A percentile compares a stretch with the other conserved stretches of the same genome.
Evolutionary conservation across 2,329 filamentous ascomycete genomes (phyloP).

Genomic region (Neofusicoccum kwambonambiense): DNA sequence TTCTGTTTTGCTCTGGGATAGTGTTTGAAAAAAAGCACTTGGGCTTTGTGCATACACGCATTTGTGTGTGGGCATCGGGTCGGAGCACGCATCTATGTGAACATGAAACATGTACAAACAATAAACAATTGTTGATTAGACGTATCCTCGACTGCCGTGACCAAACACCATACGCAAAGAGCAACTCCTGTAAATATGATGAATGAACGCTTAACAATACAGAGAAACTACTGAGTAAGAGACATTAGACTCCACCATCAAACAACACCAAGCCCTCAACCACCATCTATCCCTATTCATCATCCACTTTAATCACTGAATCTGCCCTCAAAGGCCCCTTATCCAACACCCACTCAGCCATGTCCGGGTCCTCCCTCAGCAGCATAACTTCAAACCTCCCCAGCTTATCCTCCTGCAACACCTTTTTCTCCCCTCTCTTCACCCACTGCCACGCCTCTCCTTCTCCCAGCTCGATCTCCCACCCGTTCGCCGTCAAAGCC

Average conservation of each 20-base stretch:
- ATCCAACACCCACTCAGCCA: constrained; percentile 2
- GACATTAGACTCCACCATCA: no score
- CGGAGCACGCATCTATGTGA: background rate
- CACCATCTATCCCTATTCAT: background rate
- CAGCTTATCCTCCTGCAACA: constrained; percentile 13
- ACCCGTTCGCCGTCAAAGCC: constrained; percentile 12
- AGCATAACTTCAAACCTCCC: constrained; percentile 10
- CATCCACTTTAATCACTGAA: background rate
- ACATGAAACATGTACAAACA: background rate
- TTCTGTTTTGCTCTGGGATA: background rate
- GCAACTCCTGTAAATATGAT: background rate
- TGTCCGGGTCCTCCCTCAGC: background rate
- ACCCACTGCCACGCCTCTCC: background rate
- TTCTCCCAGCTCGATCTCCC: background rate
- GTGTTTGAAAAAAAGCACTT: background rate
- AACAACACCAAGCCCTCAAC: background rate
- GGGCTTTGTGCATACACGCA: background rate
- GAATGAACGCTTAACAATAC: no score
- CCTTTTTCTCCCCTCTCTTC: background rate
- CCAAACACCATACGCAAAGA: background rate
- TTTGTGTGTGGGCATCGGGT: background rate
- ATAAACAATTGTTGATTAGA: no score
- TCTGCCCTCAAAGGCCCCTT: constrained; percentile 9
- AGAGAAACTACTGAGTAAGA: background rate
- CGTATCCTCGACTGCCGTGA: background rate